phyloP scores from a whole-genome alignment of 768 basidiomycete species.

The Obba rivulosa region DNA sequence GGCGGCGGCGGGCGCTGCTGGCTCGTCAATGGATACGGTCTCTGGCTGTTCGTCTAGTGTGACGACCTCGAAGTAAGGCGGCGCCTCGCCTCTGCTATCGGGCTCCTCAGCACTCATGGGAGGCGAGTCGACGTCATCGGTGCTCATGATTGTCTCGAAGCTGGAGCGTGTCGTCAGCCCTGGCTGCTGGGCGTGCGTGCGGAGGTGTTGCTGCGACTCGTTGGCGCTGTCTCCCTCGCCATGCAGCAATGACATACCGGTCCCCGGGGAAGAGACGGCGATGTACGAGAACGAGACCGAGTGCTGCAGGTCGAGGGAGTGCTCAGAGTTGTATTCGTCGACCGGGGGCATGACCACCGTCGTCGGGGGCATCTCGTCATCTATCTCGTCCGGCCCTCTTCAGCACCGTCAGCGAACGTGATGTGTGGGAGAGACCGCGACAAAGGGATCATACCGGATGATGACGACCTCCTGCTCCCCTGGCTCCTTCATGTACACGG shows the following conservation, averaged over 20 bases:
- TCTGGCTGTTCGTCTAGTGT: conserved; percentile 25
- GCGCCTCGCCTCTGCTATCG: conserved; percentile 48
- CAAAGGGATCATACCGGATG: conserved; percentile 29
- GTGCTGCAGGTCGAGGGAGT: conserved; percentile 7
- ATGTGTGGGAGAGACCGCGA: background rate
- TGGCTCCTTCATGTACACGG: conserved; percentile 79
- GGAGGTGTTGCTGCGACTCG: conserved; percentile 7
- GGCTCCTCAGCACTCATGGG: conserved; percentile 6
- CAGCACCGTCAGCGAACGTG: background rate
- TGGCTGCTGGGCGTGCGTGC: background rate
- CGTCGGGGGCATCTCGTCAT: conserved; percentile 41
- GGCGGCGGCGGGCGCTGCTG: background rate
- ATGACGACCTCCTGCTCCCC: conserved; percentile 81
- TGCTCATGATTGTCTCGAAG: conserved; percentile 12
- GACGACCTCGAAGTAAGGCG: conserved; percentile 57
- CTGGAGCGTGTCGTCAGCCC: conserved; percentile 10
- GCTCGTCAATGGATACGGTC: too few relatives aligned
- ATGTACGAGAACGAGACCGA: conserved; percentile 24
- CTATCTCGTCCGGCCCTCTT: conserved; percentile 51
- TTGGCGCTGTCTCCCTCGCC: conserved; percentile 10
- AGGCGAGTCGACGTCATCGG: conserved; percentile 23
- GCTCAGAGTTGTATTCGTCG: conserved; percentile 16
- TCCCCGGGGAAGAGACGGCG: conserved; percentile 34
- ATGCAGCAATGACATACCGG: conserved; percentile 39
- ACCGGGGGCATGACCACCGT: conserved; percentile 28